phyloP scores from a whole-genome alignment of 768 basidiomycete species.

The Russula virescens region DNA sequence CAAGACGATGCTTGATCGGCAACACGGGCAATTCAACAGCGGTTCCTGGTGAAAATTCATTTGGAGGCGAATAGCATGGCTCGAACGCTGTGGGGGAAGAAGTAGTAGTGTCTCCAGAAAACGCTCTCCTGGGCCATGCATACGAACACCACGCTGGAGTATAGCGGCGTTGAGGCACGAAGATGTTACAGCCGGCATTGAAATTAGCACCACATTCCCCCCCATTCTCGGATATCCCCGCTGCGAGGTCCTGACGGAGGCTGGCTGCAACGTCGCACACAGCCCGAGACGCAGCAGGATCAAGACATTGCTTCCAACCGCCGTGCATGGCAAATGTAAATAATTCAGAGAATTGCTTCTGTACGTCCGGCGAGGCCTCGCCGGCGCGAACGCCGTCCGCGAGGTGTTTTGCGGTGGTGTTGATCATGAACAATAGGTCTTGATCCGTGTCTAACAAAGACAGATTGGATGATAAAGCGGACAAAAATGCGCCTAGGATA shows the following conservation, averaged over 20 bases:
- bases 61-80: too few relatives aligned
- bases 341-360: neutral
- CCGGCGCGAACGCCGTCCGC: conserved; percentile 1
- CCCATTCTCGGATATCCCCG: neutral
- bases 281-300: neutral
- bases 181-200: neutral
- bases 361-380: neutral
- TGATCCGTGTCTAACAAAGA: neutral
- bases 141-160: neutral
- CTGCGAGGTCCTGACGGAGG: neutral
- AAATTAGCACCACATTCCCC: neutral
- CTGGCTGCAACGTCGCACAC: neutral
- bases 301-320: neutral
- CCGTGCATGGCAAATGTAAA: neutral
- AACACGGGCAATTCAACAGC: neutral
- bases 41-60: neutral
- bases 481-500: neutral
- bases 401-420: conserved; percentile 9
- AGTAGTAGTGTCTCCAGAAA: neutral
- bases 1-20: neutral
- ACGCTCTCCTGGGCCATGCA: neutral
- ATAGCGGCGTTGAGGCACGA: neutral
- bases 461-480: neutral
- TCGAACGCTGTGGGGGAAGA: neutral
- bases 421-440: neutral